These are phyloP conservation scores for Royoungia palumana DNA, from an alignment of 768 basidiomycete species.

Conservation along the genomic window DNA sequence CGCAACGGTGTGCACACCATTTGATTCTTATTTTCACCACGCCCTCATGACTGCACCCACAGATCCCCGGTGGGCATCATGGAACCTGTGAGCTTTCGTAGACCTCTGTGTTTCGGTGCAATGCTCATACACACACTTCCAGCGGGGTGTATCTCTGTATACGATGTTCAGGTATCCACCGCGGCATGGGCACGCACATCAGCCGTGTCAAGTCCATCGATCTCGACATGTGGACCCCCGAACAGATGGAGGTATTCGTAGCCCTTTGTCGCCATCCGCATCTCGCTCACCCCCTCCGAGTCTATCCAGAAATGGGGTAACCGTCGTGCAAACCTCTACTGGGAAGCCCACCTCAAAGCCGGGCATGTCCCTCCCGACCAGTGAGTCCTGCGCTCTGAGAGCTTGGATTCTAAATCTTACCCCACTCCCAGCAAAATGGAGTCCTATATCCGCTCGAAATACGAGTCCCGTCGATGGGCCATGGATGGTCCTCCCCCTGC, in stretches of 20 bases:
- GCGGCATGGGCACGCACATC: conserved; percentile 98
- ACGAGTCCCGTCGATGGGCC: conserved; percentile 92
- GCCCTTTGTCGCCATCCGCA: conserved; percentile 13
- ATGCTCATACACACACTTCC: conserved; percentile 4
- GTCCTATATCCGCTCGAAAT: conserved; percentile 94
- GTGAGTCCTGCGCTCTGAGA: conserved; percentile 46
- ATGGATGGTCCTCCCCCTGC: conserved; percentile 80
- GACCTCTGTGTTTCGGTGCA: not conserved
- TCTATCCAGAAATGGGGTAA: conserved; percentile 96
- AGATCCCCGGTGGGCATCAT: conserved; percentile 99
- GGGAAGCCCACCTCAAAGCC: conserved; percentile 92
- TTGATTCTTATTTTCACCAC: not conserved
- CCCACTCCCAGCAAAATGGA: conserved; percentile 80
- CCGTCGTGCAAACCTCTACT: conserved; percentile 86
- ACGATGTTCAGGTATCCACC: conserved; percentile 95
- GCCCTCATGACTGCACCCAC: not conserved
- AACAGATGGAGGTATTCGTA: conserved; percentile 82
- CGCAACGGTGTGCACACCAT: conserved; percentile 67
- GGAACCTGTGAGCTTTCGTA: conserved; percentile 73
- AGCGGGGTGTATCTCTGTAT: conserved; percentile 96
- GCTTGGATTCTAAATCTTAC: not conserved
- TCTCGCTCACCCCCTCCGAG: conserved; percentile 31
- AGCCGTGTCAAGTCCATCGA: conserved; percentile 97
- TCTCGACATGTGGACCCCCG: conserved; percentile 95
- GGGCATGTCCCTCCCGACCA: conserved; percentile 94